Conservation (phyloP, 352 stramenopile genomes). For the Globisporangium apiculatum region DNA sequence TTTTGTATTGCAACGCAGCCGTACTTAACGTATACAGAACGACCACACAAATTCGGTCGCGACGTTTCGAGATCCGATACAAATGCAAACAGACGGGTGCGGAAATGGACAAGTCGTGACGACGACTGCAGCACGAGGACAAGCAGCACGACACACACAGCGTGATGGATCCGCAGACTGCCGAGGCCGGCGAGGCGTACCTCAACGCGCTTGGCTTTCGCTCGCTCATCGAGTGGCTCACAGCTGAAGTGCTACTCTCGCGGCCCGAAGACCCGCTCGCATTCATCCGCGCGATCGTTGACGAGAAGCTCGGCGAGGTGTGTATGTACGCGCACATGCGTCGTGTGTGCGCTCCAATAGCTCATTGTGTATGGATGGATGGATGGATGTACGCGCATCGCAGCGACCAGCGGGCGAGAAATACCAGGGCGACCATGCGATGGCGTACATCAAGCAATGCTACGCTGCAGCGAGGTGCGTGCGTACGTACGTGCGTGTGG, state of each 20-base stretch:
- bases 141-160: too few species aligned
- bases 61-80: too few species aligned
- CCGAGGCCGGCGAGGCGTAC: slow-evolving; percentile 78
- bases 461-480: slow-evolving; percentile 73
- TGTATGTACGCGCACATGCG: background rate
- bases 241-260: slow-evolving; percentile 77
- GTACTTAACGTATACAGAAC: too few species aligned
- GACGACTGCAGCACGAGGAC: too few species aligned
- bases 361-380: too few species aligned
- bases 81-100: too few species aligned
- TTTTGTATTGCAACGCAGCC: background rate
- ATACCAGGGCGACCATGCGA: slow-evolving; percentile 74
- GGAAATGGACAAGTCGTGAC: too few species aligned
- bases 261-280: slow-evolving; percentile 81
- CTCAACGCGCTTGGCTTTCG: slow-evolving; percentile 86
- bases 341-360: too few species aligned
- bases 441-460: slow-evolving; percentile 84
- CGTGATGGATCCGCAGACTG: slow-evolving; percentile 64
- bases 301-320: slow-evolving; percentile 81
- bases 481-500: slow-evolving; percentile 12
- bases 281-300: slow-evolving; percentile 71
- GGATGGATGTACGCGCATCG: background rate
- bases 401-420: slow-evolving; percentile 41
- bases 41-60: too few species aligned
- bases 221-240: slow-evolving; percentile 89